Conservation (phyloP, 2,329 filamentous ascomycete genomes). For the Penicillium sp. region DNA sequence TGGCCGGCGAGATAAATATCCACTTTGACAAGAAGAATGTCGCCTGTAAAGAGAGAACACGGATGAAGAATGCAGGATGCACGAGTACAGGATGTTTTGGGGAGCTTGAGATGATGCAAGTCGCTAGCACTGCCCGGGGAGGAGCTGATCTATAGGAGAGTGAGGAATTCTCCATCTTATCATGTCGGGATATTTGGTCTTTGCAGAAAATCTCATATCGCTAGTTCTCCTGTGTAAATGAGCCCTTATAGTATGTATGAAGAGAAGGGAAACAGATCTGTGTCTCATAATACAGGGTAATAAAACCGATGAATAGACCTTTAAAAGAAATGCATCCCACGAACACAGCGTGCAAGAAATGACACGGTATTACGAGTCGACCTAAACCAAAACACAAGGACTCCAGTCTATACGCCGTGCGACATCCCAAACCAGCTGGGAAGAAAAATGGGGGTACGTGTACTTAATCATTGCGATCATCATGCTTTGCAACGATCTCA, state of each 20-base stretch:
- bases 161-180: not conserved
- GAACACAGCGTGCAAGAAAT: slow-evolving; percentile 4
- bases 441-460: slow-evolving; percentile 10
- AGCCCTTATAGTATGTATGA: slow-evolving; percentile 2
- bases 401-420: slow-evolving; percentile 28
- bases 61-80: not conserved
- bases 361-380: not conserved
- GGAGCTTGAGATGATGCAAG: not conserved
- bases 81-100: not conserved
- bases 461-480: not conserved
- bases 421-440: slow-evolving; percentile 26
- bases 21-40: too few relatives aligned
- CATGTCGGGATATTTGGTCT: not conserved
- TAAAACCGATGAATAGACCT: slow-evolving; percentile 7
- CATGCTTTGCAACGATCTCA: slow-evolving; percentile 33
- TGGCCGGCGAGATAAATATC: too few relatives aligned
- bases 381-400: slow-evolving; percentile 4
- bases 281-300: slow-evolving; percentile 22
- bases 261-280: slow-evolving; percentile 2
- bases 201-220: not conserved
- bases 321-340: slow-evolving; percentile 4
- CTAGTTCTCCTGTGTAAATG: slow-evolving; percentile 2
- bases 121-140: not conserved
- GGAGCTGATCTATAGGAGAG: not conserved
- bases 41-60: too few relatives aligned